A percentile compares a stretch with the other conserved stretches of the same genome.
Conservation (phyloP, 31 red algal genomes). For the Odonthalia washingtoniensis region DNA sequence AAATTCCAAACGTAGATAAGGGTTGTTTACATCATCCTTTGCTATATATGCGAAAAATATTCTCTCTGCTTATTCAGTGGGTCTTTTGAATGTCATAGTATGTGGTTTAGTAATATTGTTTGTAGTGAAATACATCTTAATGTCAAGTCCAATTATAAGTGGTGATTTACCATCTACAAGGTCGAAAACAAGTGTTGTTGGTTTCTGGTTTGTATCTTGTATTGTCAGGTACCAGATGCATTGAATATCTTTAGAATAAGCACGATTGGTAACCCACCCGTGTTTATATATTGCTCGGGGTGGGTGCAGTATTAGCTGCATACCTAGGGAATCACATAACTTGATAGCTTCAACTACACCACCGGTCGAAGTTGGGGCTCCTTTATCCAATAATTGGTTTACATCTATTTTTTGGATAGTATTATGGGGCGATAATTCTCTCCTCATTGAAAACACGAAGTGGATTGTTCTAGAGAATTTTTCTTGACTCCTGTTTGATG, state of each 20-base stretch:
- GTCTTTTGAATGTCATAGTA: neutral
- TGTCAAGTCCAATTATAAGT: conserved; percentile 25
- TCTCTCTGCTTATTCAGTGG: neutral
- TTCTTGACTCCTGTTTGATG: neutral
- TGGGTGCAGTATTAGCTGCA: neutral
- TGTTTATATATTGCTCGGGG: neutral
- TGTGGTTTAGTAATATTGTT: neutral
- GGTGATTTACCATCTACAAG: conserved; percentile 28
- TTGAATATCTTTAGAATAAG: conserved; percentile 31
- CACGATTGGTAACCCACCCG: neutral
- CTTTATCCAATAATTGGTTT: neutral
- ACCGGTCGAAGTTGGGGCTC: conserved; percentile 10
- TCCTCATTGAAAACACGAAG: too few species aligned
- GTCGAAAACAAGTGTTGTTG: conserved; percentile 37
- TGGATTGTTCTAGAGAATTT: too few species aligned
- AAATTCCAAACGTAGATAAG: neutral
- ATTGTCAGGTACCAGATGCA: conserved; percentile 43
- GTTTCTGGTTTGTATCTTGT: neutral
- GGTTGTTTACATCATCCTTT: neutral
- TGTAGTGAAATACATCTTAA: neutral
- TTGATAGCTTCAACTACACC: neutral
- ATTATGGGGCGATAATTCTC: neutral
- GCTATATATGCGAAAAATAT: conserved; percentile 15
- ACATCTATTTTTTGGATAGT: neutral
- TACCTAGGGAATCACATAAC: neutral